Conservation (phyloP, 1,139 yeast species). For the Yamadazyma trypodendri region DNA sequence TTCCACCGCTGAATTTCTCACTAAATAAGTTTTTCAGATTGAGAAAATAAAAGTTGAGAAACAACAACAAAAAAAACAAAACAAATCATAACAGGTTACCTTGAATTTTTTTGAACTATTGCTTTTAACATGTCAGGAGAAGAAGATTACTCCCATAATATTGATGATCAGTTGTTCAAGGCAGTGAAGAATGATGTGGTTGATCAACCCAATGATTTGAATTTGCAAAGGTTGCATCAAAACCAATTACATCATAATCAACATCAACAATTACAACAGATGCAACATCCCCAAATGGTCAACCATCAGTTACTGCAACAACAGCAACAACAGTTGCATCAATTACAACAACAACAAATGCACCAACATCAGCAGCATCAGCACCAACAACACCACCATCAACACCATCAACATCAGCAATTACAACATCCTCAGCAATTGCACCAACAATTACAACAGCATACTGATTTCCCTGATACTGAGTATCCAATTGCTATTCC, state of each 20-base stretch:
- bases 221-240: slow-evolving; percentile 18
- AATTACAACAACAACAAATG: slow-evolving; percentile 12
- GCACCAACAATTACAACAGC: slow-evolving; percentile 18
- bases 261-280: slow-evolving; percentile 12
- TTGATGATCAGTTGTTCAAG: slow-evolving; percentile 46
- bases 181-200: slow-evolving; percentile 35
- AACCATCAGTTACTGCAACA: slow-evolving; percentile 12
- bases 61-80: slow-evolving; percentile 1
- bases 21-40: neutral
- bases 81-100: neutral
- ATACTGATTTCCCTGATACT: slow-evolving; percentile 22
- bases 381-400: slow-evolving; percentile 13
- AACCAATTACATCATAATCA: slow-evolving; percentile 18
- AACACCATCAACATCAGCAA: slow-evolving; percentile 9
- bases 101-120: neutral
- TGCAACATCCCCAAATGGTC: slow-evolving; percentile 9
- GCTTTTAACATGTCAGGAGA: slow-evolving; percentile 12
- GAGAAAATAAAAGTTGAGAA: neutral
- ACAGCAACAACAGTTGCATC: slow-evolving; percentile 16
- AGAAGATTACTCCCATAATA: slow-evolving; percentile 43
- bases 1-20: neutral
- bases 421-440: slow-evolving; percentile 12
- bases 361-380: slow-evolving; percentile 16
- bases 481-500: slow-evolving; percentile 51
- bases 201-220: slow-evolving; percentile 18